phyloP scores from a whole-genome alignment of 805 yeast species.

The Yarrowia sp. region DNA sequence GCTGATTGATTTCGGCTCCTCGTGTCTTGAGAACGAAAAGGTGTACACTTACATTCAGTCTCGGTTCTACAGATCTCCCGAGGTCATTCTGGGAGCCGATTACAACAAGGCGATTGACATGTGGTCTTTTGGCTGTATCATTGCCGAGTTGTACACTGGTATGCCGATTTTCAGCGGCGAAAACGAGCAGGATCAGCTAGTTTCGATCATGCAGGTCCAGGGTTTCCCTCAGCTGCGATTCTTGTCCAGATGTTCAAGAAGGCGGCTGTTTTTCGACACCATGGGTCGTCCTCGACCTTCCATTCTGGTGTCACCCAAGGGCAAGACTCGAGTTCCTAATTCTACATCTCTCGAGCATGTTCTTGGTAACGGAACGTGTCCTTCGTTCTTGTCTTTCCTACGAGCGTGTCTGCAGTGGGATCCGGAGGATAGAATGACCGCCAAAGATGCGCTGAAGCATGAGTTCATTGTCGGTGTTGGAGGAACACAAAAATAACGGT shows the following conservation, averaged over 20 bases:
- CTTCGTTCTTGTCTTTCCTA: constrained; percentile 54
- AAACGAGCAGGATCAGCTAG: constrained; percentile 83
- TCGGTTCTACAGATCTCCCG: constrained; percentile 96
- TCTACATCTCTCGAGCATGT: constrained; percentile 45
- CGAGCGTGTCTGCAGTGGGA: constrained; percentile 73
- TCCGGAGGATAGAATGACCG: constrained; percentile 59
- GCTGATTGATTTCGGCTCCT: constrained; percentile 79
- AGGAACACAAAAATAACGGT: background rate
- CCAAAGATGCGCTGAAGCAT: constrained; percentile 52
- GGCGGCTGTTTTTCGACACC: constrained; percentile 51
- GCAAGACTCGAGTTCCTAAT: constrained; percentile 44
- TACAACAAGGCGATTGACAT: constrained; percentile 92
- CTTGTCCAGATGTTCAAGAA: constrained; percentile 49
- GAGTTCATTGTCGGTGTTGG: constrained; percentile 47
- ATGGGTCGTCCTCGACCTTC: constrained; percentile 48
- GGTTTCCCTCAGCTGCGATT: constrained; percentile 78
- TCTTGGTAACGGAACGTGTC: constrained; percentile 45
- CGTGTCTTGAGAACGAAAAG: constrained; percentile 67
- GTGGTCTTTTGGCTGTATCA: constrained; percentile 97
- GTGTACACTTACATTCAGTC: constrained; percentile 95
- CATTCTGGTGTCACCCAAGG: constrained; percentile 43
- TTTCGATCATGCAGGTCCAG: constrained; percentile 85
- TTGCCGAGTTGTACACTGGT: constrained; percentile 93
- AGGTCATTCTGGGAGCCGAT: constrained; percentile 85
- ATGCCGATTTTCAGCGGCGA: constrained; percentile 96